Conservation (phyloP, 768 basidiomycete species). For the Trametes villosa region DNA sequence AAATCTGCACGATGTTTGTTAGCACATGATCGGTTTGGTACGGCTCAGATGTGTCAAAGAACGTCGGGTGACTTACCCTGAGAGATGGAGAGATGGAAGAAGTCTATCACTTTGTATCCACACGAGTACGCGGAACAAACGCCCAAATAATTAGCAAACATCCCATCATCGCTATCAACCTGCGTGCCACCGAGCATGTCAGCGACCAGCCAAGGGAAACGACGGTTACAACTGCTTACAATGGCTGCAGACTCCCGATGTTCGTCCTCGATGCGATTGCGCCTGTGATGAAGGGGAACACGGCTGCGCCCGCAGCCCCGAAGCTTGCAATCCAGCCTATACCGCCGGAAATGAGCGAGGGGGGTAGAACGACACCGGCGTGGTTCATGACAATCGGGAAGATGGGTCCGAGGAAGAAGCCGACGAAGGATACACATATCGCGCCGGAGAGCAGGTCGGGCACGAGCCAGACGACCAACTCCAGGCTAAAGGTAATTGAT, state of each 20-base stretch:
- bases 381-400: conserved; percentile 51
- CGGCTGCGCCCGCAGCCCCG: conserved; percentile 54
- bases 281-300: conserved; percentile 57
- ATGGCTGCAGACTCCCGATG: conserved; percentile 50
- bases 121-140: conserved; percentile 20
- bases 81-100: background rate
- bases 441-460: conserved; percentile 58
- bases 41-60: no score
- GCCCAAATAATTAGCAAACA: conserved; percentile 25
- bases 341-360: conserved; percentile 43
- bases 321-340: conserved; percentile 60
- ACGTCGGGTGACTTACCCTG: background rate
- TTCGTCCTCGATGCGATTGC: conserved; percentile 46
- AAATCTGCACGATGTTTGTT: no score
- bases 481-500: conserved; percentile 45
- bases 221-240: conserved; percentile 40
- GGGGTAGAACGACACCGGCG: conserved; percentile 46
- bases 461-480: conserved; percentile 62
- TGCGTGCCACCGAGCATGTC: background rate
- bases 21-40: no score
- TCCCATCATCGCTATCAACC: conserved; percentile 28
- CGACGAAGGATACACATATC: conserved; percentile 57
- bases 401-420: conserved; percentile 54
- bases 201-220: background rate
- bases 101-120: background rate